phyloP scores from a whole-genome alignment of 1,284 basidiomycete genomes.

The Xerocomus cyaneibrunnescens region DNA sequence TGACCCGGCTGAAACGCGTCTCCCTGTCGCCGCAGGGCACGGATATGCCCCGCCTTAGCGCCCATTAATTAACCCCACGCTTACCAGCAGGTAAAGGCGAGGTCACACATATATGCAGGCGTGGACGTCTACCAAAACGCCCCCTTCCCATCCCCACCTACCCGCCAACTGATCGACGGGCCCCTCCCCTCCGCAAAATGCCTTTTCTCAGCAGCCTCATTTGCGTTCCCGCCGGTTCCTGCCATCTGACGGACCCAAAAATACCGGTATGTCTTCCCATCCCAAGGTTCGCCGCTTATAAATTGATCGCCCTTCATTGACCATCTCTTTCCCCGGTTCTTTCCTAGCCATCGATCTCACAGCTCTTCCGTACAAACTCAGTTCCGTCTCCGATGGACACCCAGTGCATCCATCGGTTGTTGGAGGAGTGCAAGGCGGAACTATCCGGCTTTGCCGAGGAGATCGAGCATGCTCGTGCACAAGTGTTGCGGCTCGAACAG shows the following conservation, averaged over 20 bases:
- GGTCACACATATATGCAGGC: too few species aligned
- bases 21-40: too few species aligned
- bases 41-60: not conserved
- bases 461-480: conserved; percentile 24
- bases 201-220: conserved; percentile 5
- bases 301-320: not conserved
- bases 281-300: not conserved
- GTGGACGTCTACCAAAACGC: too few species aligned
- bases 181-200: not conserved
- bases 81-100: not conserved
- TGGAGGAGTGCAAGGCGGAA: conserved; percentile 19
- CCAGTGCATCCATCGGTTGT: conserved; percentile 11
- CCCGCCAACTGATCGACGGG: too few species aligned
- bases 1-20: too few species aligned
- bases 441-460: conserved; percentile 19
- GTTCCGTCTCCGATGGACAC: conserved; percentile 29
- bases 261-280: conserved; percentile 23
- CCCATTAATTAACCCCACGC: not conserved
- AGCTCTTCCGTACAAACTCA: conserved; percentile 30
- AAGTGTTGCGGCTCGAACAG: conserved; percentile 21
- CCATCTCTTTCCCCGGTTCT: not conserved
- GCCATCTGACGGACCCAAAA: conserved; percentile 9
- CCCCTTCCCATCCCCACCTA: too few species aligned
- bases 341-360: conserved; percentile 25
- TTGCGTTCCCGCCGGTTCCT: not conserved